Evolutionary conservation across 192 early-diverging fungal species (phyloP).

Genomic region (Linderina pennispora): DNA sequence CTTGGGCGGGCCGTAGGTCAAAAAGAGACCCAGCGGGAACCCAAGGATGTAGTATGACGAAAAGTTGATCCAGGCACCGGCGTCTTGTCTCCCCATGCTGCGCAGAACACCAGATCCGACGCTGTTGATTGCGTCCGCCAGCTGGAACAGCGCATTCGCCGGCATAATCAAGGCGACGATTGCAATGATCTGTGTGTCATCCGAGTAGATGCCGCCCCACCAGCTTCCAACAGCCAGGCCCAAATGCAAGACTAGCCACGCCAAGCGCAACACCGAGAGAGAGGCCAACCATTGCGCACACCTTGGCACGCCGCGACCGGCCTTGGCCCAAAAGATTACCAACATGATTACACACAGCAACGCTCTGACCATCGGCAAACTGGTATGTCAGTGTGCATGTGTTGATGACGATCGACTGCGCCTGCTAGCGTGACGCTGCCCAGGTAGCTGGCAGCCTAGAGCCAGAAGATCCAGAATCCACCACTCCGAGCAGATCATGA

Average conservation of each 20-base stretch:
- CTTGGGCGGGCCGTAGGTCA: slow-evolving; percentile 41
- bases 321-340: slow-evolving; percentile 50
- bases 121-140: slow-evolving; percentile 54
- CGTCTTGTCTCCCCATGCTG: slow-evolving; percentile 48
- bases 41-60: slow-evolving; percentile 51
- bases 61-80: slow-evolving; percentile 52
- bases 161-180: slow-evolving; percentile 74
- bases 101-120: slow-evolving; percentile 55
- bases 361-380: slow-evolving; percentile 49
- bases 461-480: slow-evolving; percentile 47
- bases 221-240: slow-evolving; percentile 19
- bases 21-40: slow-evolving; percentile 51
- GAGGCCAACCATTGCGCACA: slow-evolving; percentile 32
- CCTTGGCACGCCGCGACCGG: slow-evolving; percentile 27
- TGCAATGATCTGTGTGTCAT: slow-evolving; percentile 60
- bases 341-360: slow-evolving; percentile 50
- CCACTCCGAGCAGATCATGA: slow-evolving; percentile 73
- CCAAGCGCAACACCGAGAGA: slow-evolving; percentile 9
- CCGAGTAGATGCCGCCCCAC: slow-evolving; percentile 57
- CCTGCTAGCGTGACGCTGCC: slow-evolving; percentile 52
- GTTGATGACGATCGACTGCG: slow-evolving; percentile 54
- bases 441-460: slow-evolving; percentile 50
- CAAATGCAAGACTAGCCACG: slow-evolving; percentile 13
- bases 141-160: slow-evolving; percentile 69
- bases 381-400: slow-evolving; percentile 49